Evolutionary conservation across 2,329 filamentous ascomycete species (phyloP).

Genomic region (Fusarium nisikadoi): DNA sequence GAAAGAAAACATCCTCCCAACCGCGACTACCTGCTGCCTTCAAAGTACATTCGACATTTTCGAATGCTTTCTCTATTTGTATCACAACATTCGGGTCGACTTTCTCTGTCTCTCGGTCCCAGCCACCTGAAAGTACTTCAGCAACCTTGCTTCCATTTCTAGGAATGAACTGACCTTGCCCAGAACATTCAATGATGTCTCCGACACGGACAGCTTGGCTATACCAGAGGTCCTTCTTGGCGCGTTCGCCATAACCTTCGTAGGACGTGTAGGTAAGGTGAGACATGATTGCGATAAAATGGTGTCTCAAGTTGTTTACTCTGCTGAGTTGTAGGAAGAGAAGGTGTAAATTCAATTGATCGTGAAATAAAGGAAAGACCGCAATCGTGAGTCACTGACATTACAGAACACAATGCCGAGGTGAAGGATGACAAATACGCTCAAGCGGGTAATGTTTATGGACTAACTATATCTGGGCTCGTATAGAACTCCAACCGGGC

Average conservation of each 20-base stretch:
- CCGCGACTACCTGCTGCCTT: neutral
- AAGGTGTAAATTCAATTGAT: neutral
- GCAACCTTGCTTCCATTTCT: rapidly evolving
- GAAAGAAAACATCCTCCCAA: neutral
- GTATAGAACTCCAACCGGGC: neutral
- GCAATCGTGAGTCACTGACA: neutral
- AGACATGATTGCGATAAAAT: neutral
- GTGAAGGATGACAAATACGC: neutral
- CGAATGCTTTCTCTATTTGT: neutral
- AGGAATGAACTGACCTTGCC: rapidly evolving
- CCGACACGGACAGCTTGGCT: neutral
- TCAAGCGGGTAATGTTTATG: rapidly evolving
- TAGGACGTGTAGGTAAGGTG: neutral
- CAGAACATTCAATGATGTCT: neutral
- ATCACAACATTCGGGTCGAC: neutral
- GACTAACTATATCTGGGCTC: neutral
- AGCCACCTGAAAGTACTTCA: rapidly evolving
- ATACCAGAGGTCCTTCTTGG: neutral
- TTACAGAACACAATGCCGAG: neutral
- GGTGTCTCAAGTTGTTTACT: rapidly evolving
- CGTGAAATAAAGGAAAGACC: neutral
- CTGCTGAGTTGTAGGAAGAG: neutral
- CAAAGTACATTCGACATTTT: neutral
- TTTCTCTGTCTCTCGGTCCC: neutral
- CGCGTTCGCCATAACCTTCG: neutral